Percentiles rank a stretch among this genome's conserved stretches.
These are phyloP conservation scores for Gossypium stocksii DNA, from an alignment of 345 rosid species.

Conservation along the genomic window DNA sequence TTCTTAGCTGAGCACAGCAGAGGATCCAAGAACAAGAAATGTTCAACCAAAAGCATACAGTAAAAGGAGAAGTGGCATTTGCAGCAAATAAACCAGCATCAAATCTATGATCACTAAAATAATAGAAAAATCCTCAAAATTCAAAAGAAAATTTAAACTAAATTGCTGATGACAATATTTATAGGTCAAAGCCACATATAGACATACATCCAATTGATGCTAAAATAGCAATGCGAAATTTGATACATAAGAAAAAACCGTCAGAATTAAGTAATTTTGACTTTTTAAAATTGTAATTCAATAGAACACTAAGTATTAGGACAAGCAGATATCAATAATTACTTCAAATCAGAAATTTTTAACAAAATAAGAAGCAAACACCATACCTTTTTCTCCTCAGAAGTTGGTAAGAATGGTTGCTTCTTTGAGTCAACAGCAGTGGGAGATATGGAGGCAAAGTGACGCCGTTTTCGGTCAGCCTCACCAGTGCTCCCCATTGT, in stretches of 20 bases:
- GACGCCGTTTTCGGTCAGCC: conserved; percentile 86
- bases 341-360: background rate
- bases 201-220: background rate
- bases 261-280: conserved; percentile 1
- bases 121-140: background rate
- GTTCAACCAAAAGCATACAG: background rate
- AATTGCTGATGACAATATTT: background rate
- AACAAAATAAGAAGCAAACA: conserved; percentile 5
- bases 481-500: conserved; percentile 91
- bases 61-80: background rate
- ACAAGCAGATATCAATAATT: background rate
- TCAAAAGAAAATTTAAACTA: background rate
- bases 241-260: background rate
- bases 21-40: background rate
- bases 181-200: background rate
- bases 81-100: background rate
- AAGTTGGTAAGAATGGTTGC: conserved; percentile 55
- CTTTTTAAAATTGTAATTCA: background rate
- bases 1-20: background rate
- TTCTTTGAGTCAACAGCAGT: conserved; percentile 62
- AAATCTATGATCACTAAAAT: conserved; percentile 5
- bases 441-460: conserved; percentile 70
- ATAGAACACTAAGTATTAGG: background rate
- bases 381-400: conserved; percentile 81
- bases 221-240: background rate